phyloP scores from a whole-genome alignment of 441 rosid species.

The Dalechampia spathulata region DNA sequence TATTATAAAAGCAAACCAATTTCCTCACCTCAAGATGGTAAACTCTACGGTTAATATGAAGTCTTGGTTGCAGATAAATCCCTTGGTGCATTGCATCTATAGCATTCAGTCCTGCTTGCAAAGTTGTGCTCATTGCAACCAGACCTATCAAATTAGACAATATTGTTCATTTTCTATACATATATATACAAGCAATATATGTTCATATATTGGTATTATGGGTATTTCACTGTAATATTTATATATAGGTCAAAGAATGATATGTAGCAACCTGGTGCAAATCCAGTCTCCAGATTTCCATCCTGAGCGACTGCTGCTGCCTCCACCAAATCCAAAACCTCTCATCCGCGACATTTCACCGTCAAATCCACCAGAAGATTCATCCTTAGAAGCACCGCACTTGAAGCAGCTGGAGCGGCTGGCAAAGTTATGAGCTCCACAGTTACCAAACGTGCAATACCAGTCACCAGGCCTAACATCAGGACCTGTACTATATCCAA shows the following conservation, averaged over 20 bases:
- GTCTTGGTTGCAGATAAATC: constrained; percentile 40
- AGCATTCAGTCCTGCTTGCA: constrained; percentile 74
- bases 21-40: constrained; percentile 16
- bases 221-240: no score
- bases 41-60: constrained; percentile 22
- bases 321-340: constrained; percentile 36
- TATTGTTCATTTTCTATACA: no score
- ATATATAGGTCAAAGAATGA: no score
- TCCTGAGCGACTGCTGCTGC: constrained; percentile 43
- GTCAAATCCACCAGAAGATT: constrained; percentile 30
- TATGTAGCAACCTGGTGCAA: constrained; percentile 52
- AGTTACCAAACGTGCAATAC: constrained; percentile 63
- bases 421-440: constrained; percentile 91
- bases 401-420: constrained; percentile 81
- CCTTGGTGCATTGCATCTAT: constrained; percentile 74
- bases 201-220: no score
- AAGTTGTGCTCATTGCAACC: constrained; percentile 79
- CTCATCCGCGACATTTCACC: constrained; percentile 42
- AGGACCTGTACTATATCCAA: constrained; percentile 57
- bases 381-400: constrained; percentile 72
- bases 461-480: constrained; percentile 94
- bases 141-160: no score
- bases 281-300: constrained; percentile 99
- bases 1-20: no score
- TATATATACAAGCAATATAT: no score